phyloP scores from a whole-genome alignment of 2,329 filamentous ascomycete species.

The Aplosporella prunicola region DNA sequence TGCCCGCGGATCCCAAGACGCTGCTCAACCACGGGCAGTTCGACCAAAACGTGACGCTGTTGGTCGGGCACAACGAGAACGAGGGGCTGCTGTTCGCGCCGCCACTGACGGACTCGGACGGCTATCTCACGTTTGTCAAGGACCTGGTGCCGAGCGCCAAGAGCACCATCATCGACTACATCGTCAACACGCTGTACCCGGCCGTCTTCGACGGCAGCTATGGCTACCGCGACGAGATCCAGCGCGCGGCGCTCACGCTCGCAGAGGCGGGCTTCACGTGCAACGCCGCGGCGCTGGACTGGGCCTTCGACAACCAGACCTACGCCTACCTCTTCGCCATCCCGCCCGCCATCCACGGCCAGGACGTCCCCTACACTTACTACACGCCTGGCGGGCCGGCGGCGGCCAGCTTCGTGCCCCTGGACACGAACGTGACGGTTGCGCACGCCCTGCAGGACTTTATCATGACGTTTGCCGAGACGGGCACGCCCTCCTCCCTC shows the following conservation, averaged over 20 bases:
- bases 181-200: slow-evolving; percentile 41
- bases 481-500: slow-evolving; percentile 28
- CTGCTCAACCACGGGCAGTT: slow-evolving; percentile 30
- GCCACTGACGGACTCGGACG: slow-evolving; percentile 11
- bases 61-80: slow-evolving; percentile 35
- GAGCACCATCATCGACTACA: slow-evolving; percentile 28
- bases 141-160: slow-evolving; percentile 23
- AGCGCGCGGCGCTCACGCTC: slow-evolving; percentile 33
- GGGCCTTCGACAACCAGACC: slow-evolving; percentile 37
- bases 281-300: slow-evolving; percentile 43
- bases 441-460: slow-evolving; percentile 38
- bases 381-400: slow-evolving; percentile 32
- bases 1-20: slow-evolving; percentile 20
- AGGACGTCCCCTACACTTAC: slow-evolving; percentile 45
- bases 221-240: slow-evolving; percentile 37
- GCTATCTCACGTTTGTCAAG: slow-evolving; percentile 20
- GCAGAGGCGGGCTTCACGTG: slow-evolving; percentile 41
- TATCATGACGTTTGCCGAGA: slow-evolving; percentile 35
- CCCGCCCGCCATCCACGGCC: slow-evolving; percentile 44
- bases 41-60: slow-evolving; percentile 24
- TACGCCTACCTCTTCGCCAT: slow-evolving; percentile 46
- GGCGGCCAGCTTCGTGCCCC: slow-evolving; percentile 8
- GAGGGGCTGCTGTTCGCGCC: slow-evolving; percentile 33
- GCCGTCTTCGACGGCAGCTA: slow-evolving; percentile 38
- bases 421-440: slow-evolving; percentile 24